A percentile compares a stretch with the other conserved stretches of the same genome.
Conservation (phyloP, 1,139 yeast species). For the Blastobotrys persicus region DNA sequence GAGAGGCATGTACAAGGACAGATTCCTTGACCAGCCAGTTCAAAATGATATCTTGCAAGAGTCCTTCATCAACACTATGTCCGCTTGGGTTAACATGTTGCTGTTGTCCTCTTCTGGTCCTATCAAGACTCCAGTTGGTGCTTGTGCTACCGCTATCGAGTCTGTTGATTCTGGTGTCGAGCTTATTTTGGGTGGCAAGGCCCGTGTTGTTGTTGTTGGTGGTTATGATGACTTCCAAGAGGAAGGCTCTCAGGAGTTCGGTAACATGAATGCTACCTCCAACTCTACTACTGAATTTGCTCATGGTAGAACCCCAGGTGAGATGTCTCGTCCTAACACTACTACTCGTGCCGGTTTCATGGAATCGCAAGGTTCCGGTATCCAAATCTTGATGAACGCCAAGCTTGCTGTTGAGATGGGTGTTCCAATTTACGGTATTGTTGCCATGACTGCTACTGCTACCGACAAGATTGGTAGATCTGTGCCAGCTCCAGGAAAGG, state of each 20-base stretch:
- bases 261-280: slow-evolving; percentile 98
- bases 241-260: slow-evolving; percentile 97
- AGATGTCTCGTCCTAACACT: slow-evolving; percentile 98
- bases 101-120: slow-evolving; percentile 98
- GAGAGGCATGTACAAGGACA: slow-evolving; percentile 96
- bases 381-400: slow-evolving; percentile 94
- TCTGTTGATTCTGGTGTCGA: slow-evolving; percentile 96
- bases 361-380: slow-evolving; percentile 99
- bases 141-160: slow-evolving; percentile 98
- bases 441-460: slow-evolving; percentile 94
- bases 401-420: slow-evolving; percentile 95
- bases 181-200: slow-evolving; percentile 87
- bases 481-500: slow-evolving; percentile 99
- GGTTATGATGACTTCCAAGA: slow-evolving; percentile 99
- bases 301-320: slow-evolving; percentile 96
- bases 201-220: slow-evolving; percentile 94
- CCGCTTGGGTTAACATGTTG: slow-evolving; percentile 99
- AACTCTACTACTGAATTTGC: slow-evolving; percentile 82
- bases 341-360: slow-evolving; percentile 95
- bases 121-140: slow-evolving; percentile 98
- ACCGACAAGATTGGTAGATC: slow-evolving; percentile 98
- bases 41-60: slow-evolving; percentile 97
- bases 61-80: slow-evolving; percentile 97
- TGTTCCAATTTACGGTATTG: slow-evolving; percentile 95
- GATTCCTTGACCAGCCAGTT: slow-evolving; percentile 87